These are phyloP conservation scores for Kodamaea leandrae DNA, from an alignment of 805 yeast genomes.

Conservation along the genomic window DNA sequence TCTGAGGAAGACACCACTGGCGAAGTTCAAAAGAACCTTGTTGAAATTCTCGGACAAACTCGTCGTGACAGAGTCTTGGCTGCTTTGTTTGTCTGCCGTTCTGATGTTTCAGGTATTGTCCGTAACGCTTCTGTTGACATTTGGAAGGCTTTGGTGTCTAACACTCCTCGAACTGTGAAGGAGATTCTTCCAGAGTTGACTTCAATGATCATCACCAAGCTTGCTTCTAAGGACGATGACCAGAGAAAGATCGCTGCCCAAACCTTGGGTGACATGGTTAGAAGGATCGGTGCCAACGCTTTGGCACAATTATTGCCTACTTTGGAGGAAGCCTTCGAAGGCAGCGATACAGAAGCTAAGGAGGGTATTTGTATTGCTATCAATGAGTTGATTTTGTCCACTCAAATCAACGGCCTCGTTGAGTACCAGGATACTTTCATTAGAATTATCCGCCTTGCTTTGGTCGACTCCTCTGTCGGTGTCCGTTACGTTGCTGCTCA, in stretches of 20 bases:
- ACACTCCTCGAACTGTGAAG: conserved; percentile 91
- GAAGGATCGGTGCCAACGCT: conserved; percentile 89
- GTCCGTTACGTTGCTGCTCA: conserved; percentile 91
- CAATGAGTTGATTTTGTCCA: conserved; percentile 76
- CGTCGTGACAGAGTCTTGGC: conserved; percentile 86
- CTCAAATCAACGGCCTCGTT: conserved; percentile 56
- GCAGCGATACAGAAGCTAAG: conserved; percentile 70
- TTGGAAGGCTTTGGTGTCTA: conserved; percentile 95
- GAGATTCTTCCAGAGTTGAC: conserved; percentile 87
- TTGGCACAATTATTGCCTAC: conserved; percentile 83
- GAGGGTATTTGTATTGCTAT: conserved; percentile 97
- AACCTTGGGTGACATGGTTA: conserved; percentile 90
- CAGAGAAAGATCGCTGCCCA: conserved; percentile 89
- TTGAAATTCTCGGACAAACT: conserved; percentile 79
- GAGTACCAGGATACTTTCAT: conserved; percentile 70
- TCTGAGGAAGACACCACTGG: conserved; percentile 49
- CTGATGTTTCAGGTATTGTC: conserved; percentile 84
- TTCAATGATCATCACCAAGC: conserved; percentile 70
- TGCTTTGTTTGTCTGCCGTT: conserved; percentile 87
- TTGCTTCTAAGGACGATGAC: conserved; percentile 77
- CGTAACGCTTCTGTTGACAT: conserved; percentile 88
- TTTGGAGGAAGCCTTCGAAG: conserved; percentile 59
- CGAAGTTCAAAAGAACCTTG: conserved; percentile 60
- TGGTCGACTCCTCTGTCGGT: conserved; percentile 66
- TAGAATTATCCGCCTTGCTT: conserved; percentile 70